Conservation (phyloP, 2,329 filamentous ascomycete species). For the Curvularia verruculosa region DNA sequence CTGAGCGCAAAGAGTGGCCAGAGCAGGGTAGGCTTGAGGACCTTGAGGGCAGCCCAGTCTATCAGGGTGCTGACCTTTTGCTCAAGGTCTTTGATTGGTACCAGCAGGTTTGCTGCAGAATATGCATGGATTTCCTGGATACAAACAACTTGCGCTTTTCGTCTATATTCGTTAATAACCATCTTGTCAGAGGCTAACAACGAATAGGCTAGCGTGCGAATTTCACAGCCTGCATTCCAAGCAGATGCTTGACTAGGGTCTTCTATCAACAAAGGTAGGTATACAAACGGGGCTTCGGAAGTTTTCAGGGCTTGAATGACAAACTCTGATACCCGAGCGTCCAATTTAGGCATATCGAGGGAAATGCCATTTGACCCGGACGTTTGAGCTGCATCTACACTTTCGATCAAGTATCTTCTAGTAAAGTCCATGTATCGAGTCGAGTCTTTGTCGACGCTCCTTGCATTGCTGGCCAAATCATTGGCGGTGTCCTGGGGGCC, state of each 20-base stretch:
- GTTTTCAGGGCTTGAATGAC: slow-evolving; percentile 29
- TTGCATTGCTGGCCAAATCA: slow-evolving; percentile 35
- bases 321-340: slow-evolving; percentile 44
- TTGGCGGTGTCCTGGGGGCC: slow-evolving; percentile 40
- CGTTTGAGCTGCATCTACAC: slow-evolving; percentile 11
- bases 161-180: slow-evolving; percentile 46
- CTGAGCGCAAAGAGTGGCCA: slow-evolving; percentile 38
- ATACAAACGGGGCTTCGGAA: slow-evolving; percentile 54
- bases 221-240: slow-evolving; percentile 48
- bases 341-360: slow-evolving; percentile 30
- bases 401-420: slow-evolving; percentile 31
- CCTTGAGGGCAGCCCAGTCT: slow-evolving; percentile 23
- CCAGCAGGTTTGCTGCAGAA: slow-evolving; percentile 3
- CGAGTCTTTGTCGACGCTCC: slow-evolving; percentile 23
- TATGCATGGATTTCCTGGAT: slow-evolving; percentile 27
- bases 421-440: slow-evolving; percentile 39
- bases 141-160: slow-evolving; percentile 44
- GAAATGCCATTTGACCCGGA: neutral
- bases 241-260: slow-evolving; percentile 52
- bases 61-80: slow-evolving; percentile 20
- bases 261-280: slow-evolving; percentile 67
- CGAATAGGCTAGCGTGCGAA: slow-evolving; percentile 50
- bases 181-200: slow-evolving; percentile 30
- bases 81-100: slow-evolving; percentile 18
- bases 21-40: slow-evolving; percentile 18